A percentile compares a stretch with the other conserved stretches of the same genome.
Evolutionary conservation across 345 rosid species (phyloP).

Genomic region (Lepidium africanum): DNA sequence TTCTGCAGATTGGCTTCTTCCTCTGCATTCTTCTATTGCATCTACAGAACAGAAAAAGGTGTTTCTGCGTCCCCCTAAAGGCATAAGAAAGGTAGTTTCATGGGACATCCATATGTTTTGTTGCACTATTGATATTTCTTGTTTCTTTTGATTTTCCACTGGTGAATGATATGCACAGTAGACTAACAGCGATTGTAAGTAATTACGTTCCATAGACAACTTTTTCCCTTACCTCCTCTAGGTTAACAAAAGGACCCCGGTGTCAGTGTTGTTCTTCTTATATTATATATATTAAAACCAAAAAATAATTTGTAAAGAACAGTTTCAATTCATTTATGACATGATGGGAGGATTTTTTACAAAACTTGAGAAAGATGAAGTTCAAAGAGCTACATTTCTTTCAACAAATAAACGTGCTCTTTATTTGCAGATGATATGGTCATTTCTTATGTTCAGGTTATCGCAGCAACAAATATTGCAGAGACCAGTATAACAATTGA

Average conservation of each 20-base stretch:
- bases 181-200: neutral
- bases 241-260: too few species aligned
- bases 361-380: too few species aligned
- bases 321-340: neutral
- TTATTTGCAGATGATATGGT: neutral
- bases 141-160: neutral
- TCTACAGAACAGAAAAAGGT: conserved; percentile 67
- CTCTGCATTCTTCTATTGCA: conserved; percentile 81
- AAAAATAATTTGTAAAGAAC: too few species aligned
- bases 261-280: too few species aligned
- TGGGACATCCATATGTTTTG: neutral
- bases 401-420: neutral
- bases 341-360: neutral
- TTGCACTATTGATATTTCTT: neutral
- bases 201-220: too few species aligned
- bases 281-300: neutral
- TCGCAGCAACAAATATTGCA: conserved; percentile 52
- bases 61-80: conserved; percentile 65
- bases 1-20: conserved; percentile 79
- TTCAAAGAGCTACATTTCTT: too few species aligned
- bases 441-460: conserved; percentile 47
- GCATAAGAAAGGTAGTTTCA: conserved; percentile 63
- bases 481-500: conserved; percentile 90
- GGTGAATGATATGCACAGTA: too few species aligned
- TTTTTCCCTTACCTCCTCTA: too few species aligned